Evolutionary conservation across 2,329 filamentous ascomycete genomes (phyloP).

Genomic region (Colletotrichum orchidophilum): DNA sequence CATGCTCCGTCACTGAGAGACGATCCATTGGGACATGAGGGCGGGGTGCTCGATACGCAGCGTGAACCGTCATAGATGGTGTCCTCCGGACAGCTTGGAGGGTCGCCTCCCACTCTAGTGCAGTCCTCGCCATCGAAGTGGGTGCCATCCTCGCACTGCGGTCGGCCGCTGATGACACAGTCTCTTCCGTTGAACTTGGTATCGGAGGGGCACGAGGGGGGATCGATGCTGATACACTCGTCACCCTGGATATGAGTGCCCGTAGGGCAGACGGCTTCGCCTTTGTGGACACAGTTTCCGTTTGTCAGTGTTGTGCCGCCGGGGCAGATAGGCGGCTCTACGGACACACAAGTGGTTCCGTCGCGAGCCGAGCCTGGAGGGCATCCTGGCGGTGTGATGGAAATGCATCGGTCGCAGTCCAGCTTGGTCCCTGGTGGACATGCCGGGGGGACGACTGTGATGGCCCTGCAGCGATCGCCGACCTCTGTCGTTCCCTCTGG

Average conservation of each 20-base stretch:
- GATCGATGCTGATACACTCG: not conserved
- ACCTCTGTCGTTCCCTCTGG: not conserved
- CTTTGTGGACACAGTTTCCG: not conserved
- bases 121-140: not conserved
- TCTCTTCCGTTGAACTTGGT: not conserved
- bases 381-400: not conserved
- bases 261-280: not conserved
- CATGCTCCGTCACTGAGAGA: not conserved
- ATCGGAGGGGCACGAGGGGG: not conserved
- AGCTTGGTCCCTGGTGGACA: not conserved
- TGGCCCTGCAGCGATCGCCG: not conserved
- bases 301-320: not conserved
- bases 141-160: not conserved
- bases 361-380: not conserved
- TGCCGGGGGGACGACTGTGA: not conserved
- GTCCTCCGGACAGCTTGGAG: not conserved
- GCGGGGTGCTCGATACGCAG: not conserved
- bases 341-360: not conserved
- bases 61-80: not conserved
- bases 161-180: not conserved
- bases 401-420: not conserved
- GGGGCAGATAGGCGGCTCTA: not conserved
- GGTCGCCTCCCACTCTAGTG: not conserved
- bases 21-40: not conserved
- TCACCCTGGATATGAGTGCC: not conserved